Base-by-base conservation (phyloP, 225 moss, liverwort and hornwort genomes). In the Asterella californica region DNA sequence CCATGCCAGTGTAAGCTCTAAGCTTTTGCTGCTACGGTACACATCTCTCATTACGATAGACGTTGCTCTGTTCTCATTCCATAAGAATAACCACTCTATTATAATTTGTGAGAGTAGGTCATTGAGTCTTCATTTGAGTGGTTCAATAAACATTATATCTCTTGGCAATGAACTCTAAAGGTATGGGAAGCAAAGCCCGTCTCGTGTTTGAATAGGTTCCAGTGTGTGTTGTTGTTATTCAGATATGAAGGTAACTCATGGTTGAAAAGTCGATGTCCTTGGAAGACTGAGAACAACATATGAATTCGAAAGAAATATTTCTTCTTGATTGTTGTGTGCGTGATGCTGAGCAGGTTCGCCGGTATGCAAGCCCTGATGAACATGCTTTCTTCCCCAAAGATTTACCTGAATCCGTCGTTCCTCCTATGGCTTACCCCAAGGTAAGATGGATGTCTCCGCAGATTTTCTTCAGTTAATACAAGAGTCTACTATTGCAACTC, bases 311-410 rank as follows among this genome's bases (percentile, higher is more conserved):
- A 19, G 57, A 24, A 57, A 57, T 30, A 47, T 2, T 49, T 19
- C 7, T 14, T 60, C 33, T 19, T 22, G 25, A 12, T 37, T 21
- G 24, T 29, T 76, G 27, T n/a, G 49, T 75, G 36, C 15, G 60
- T 32, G 14, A 22, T 54, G 29, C 78, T 36, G 5, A 42, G 76
- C 87, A 97, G 97, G 91, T 97, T 59, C 83, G 95, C 62, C 87
- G 99, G 48, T 99, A 93, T 78, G 87, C 82, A 78, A 86, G 89
- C 74, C 93, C 93, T 46, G 99, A 99, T 63, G 99, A 99, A 63
- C 99, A 95, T 80, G 85, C 95, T 0, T 99, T 92, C 69, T 93
- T 92, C 49, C 87, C 91, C 0, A 84, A 90, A 48, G 85, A 76
- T 70, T 81, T 99, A 76, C 93, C 92, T 10, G 76, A 89, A 74